Percentiles rank a stretch among this genome's conserved stretches.
Evolutionary conservation across 257 asterid genomes (phyloP).

Genomic region (Rehmannia glutinosa): DNA sequence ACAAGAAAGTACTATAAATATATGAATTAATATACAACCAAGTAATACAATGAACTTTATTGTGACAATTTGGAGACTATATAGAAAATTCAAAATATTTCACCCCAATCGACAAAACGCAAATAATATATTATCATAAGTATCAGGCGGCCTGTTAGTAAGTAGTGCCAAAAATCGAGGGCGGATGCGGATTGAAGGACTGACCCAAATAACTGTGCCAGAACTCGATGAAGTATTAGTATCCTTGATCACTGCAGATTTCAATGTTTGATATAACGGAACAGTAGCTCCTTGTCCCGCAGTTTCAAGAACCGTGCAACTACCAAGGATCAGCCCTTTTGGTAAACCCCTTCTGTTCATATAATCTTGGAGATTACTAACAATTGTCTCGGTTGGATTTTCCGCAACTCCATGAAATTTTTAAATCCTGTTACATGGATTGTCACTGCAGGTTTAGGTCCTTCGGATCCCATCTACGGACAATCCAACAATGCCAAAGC

Average conservation of each 20-base stretch:
- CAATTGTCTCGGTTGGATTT: constrained; percentile 80
- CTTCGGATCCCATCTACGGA: constrained; percentile 77
- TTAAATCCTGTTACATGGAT: constrained; percentile 80
- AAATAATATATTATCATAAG: too few relatives aligned
- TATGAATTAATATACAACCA: not conserved
- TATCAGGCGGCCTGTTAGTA: too few relatives aligned
- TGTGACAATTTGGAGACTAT: not conserved
- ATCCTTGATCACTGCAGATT: constrained; percentile 40
- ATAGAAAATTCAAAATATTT: not conserved
- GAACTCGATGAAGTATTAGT: constrained; percentile 29
- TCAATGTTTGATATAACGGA: constrained; percentile 63
- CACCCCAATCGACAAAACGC: not conserved
- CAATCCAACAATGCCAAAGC: constrained; percentile 17
- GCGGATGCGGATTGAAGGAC: not conserved
- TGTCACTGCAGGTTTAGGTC: constrained; percentile 60
- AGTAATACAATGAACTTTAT: constrained; percentile 2
- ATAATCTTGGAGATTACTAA: constrained; percentile 51
- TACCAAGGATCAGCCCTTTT: constrained; percentile 69
- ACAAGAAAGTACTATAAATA: not conserved
- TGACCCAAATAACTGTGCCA: constrained; percentile 63
- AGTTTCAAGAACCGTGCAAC: constrained; percentile 74
- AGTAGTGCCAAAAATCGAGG: too few relatives aligned
- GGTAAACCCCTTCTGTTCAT: constrained; percentile 58
- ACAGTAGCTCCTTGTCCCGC: constrained; percentile 71
- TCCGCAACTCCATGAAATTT: constrained; percentile 82